phyloP scores from a whole-genome alignment of 495 filamentous ascomycete species.

The Penicillium macrosclerotiorum region DNA sequence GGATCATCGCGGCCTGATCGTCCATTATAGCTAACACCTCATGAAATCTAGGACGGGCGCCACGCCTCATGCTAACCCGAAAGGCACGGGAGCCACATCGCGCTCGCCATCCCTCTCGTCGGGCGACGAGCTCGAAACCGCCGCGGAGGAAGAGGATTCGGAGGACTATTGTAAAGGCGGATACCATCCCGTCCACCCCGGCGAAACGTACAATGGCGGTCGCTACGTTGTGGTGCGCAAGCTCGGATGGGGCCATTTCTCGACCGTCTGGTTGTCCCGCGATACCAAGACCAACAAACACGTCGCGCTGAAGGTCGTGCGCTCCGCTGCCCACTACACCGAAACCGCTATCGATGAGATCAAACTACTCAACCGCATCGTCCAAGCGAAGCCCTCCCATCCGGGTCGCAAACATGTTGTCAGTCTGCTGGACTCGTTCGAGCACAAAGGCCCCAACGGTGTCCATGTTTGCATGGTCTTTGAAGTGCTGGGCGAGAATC shows the following conservation, averaged over 20 bases:
- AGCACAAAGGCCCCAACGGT: conserved; percentile 95
- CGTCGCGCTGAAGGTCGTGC: conserved; percentile 95
- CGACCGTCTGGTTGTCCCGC: conserved; percentile 93
- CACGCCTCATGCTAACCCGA: conserved; percentile 29
- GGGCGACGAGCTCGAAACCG: conserved; percentile 84
- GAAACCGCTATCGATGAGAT: conserved; percentile 99
- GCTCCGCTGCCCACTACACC: conserved; percentile 96
- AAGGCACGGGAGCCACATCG: conserved; percentile 47
- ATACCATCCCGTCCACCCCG: conserved; percentile 90
- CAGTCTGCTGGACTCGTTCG: conserved; percentile 92
- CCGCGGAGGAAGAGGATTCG: conserved; percentile 96
- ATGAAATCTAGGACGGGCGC: conserved; percentile 23
- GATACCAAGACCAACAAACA: conserved; percentile 91
- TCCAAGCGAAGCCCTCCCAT: conserved; percentile 89
- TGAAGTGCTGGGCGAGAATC: conserved; percentile 93
- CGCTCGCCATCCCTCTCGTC: conserved; percentile 82
- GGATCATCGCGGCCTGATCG: too few species aligned
- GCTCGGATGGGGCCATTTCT: conserved; percentile 98
- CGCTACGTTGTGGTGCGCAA: conserved; percentile 96
- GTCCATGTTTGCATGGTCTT: conserved; percentile 99
- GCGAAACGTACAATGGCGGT: conserved; percentile 96
- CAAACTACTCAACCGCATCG: conserved; percentile 94
- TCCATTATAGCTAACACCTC: conserved; percentile 31
- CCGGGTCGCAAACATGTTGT: conserved; percentile 94
- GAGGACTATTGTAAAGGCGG: conserved; percentile 99